Base-by-base conservation (phyloP, 2,329 filamentous ascomycete species). In the Rutstroemia sp. region DNA sequence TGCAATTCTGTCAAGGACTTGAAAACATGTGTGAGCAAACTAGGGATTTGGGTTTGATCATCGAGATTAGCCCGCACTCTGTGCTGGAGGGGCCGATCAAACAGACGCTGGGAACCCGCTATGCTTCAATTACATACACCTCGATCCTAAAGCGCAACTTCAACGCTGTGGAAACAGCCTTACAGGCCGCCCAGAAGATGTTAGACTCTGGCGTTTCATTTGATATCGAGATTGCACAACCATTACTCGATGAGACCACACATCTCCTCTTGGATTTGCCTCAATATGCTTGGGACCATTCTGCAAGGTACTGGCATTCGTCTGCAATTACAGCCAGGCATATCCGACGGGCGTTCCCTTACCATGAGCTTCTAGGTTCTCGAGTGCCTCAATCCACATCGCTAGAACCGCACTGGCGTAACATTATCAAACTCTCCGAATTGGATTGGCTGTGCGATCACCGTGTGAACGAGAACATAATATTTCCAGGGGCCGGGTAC, bases 201-300 rank as follows among this genome's bases (percentile, higher is more conserved):
- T 62, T 58, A 17, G 42, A 44, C 2, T 10, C 23, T 14, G 60
- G 61, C 6, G 55, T 42, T 21, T 57, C 64, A 2, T 63, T 80
- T 5, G 67, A 78, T 52, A 72, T 81, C 30, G 68, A 70, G 16
- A 70, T 71, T 2, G 70, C 78, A 63, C 80, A 79, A 63, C 73
- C 75, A 57, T 72, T 73, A 19, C 71, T 69, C 4, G 55, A 61
- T 17, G 16, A 12, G 10, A 27, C n/a, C 4, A n/a, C n/a, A 36
- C 30, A 52, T 12, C 21, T 54, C 9, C 30, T 54, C n/a, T 7
- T 7, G 10, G 16, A 78, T 56, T 63, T 82, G 12, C 78, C 78
- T 1, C 68, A 72, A 1, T 81, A 81, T 57, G 71, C 76, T 1
- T 82, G 78, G 78, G 78, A 81, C 36, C 78, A 80, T 57, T 66